These are phyloP conservation scores for Catenaria anguillulae DNA, from an alignment of 371 early-diverging fungal genomes.

Conservation along the genomic window DNA sequence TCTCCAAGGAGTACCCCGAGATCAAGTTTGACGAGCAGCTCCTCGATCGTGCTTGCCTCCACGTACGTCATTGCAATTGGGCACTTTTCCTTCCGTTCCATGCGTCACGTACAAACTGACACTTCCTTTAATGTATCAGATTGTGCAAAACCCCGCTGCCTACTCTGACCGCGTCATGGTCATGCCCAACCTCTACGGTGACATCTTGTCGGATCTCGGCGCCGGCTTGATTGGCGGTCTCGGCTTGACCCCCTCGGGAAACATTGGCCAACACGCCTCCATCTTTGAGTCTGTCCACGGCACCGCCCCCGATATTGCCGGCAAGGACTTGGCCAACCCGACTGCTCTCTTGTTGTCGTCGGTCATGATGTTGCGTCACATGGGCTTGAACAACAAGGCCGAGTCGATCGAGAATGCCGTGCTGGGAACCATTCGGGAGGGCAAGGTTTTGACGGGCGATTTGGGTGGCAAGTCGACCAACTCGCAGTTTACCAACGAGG, in stretches of 20 bases:
- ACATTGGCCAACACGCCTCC: constrained; percentile 91
- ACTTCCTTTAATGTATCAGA: constrained; percentile 17
- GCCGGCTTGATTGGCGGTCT: constrained; percentile 97
- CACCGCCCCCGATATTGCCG: constrained; percentile 97
- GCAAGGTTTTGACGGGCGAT: constrained; percentile 80
- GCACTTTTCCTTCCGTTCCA: constrained; percentile 9
- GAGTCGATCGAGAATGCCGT: constrained; percentile 76
- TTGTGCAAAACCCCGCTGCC: constrained; percentile 82
- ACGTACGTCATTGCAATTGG: constrained; percentile 22
- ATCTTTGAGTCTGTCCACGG: constrained; percentile 97
- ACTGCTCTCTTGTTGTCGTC: constrained; percentile 83
- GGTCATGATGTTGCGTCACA: constrained; percentile 96
- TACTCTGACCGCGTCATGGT: constrained; percentile 92
- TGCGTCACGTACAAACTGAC: neutral
- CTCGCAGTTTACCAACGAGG: constrained; percentile 79
- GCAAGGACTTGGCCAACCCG: constrained; percentile 76
- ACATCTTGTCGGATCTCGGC: constrained; percentile 92
- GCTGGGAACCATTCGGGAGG: constrained; percentile 85
- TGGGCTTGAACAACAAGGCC: constrained; percentile 65
- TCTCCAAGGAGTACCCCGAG: constrained; percentile 80
- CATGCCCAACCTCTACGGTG: constrained; percentile 98
- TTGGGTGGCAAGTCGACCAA: constrained; percentile 83
- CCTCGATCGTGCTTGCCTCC: constrained; percentile 85
- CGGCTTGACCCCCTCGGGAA: constrained; percentile 93
- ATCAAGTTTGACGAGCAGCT: constrained; percentile 81